These are phyloP conservation scores for Bocquillonia castaneifolia DNA, from an alignment of 441 rosid genomes.

Conservation along the genomic window DNA sequence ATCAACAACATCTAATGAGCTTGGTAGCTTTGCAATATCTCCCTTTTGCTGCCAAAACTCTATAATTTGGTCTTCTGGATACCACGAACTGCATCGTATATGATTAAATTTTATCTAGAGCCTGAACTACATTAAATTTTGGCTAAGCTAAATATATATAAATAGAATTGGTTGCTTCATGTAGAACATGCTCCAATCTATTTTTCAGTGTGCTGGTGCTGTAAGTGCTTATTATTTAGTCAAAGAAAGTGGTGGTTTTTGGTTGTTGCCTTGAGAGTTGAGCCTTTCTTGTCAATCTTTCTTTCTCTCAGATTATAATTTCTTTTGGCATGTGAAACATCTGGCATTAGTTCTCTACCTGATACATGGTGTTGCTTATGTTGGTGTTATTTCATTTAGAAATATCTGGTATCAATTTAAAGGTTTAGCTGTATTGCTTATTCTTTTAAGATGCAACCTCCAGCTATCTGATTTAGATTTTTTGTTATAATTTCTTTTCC, in stretches of 20 bases:
- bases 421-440: background rate
- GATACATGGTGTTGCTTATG: background rate
- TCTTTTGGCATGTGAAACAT: background rate
- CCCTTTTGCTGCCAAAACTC: background rate
- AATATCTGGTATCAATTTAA: background rate
- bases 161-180: too few species aligned
- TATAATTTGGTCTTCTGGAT: background rate
- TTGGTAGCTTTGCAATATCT: background rate
- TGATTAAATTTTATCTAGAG: background rate
- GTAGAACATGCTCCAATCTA: background rate
- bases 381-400: background rate
- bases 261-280: background rate
- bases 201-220: background rate
- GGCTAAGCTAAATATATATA: too few species aligned
- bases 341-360: background rate
- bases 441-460: background rate
- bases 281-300: background rate
- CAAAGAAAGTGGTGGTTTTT: too few species aligned
- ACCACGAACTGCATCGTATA: background rate
- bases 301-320: background rate
- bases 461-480: background rate
- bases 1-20: background rate
- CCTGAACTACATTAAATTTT: background rate
- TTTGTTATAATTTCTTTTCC: constrained; percentile 3
- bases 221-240: background rate